Conservation (phyloP, 1,139 yeast species). For the Suzukiozyma palmioleophila region DNA sequence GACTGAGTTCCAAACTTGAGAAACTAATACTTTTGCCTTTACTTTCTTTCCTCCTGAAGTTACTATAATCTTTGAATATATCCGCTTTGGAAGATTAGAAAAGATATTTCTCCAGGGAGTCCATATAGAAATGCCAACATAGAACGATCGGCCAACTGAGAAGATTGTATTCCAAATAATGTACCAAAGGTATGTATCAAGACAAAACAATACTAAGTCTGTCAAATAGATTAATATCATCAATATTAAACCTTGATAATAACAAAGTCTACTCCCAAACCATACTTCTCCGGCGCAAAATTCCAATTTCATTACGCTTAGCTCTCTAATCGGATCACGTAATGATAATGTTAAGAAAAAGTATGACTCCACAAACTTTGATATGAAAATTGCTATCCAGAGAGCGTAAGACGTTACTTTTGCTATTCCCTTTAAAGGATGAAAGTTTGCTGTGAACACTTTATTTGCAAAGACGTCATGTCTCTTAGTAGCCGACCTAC, state of each 20-base stretch:
- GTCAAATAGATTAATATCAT: conserved; percentile 34
- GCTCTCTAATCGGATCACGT: conserved; percentile 46
- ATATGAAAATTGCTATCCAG: conserved; percentile 44
- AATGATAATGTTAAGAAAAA: conserved; percentile 46
- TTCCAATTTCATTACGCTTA: conserved; percentile 34
- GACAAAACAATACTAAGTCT: conserved; percentile 44
- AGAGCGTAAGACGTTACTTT: conserved; percentile 40
- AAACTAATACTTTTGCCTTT: conserved; percentile 34
- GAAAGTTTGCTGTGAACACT: conserved; percentile 34
- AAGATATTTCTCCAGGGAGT: conserved; percentile 57
- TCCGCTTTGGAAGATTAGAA: conserved; percentile 47
- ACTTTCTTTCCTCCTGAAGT: conserved; percentile 24
- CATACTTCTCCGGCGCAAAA: conserved; percentile 44
- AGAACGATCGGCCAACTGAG: conserved; percentile 45
- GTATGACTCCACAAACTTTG: conserved; percentile 49
- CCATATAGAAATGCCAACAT: conserved; percentile 52
- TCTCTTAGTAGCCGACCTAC: conserved; percentile 10
- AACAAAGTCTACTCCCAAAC: conserved; percentile 37
- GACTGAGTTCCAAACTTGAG: conserved; percentile 51
- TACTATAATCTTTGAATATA: conserved; percentile 40
- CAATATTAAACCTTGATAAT: conserved; percentile 35
- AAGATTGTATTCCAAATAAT: conserved; percentile 50
- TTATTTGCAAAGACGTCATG: conserved; percentile 31
- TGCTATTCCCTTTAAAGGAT: conserved; percentile 32
- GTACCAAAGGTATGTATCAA: conserved; percentile 55